Percentiles rank a stretch among this genome's conserved stretches.
These are phyloP conservation scores for Mycena latifolia DNA, from an alignment of 768 basidiomycete species.

Conservation along the genomic window DNA sequence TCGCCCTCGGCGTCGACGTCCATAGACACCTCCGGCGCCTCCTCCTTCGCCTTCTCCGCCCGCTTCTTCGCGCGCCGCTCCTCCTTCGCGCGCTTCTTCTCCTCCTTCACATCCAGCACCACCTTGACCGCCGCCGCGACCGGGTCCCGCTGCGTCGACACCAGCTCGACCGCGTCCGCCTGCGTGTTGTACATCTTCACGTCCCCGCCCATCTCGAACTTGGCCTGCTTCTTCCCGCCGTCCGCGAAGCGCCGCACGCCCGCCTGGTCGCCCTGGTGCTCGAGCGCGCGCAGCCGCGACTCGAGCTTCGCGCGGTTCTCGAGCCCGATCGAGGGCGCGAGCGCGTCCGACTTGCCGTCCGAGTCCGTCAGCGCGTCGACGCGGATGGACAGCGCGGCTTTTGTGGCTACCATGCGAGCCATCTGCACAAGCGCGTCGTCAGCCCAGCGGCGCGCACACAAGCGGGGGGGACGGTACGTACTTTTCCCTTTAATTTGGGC, in stretches of 20 bases:
- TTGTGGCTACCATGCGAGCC: constrained; percentile 99
- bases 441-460: constrained; percentile 6
- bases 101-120: constrained; percentile 87
- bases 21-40: constrained; percentile 52
- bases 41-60: constrained; percentile 59
- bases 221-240: constrained; percentile 75
- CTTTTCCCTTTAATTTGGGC: constrained; percentile 98
- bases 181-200: constrained; percentile 88
- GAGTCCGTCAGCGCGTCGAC: constrained; percentile 96
- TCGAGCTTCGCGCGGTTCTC: constrained; percentile 97
- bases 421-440: too few relatives aligned
- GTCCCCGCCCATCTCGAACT: constrained; percentile 86
- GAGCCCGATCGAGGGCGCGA: constrained; percentile 89
- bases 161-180: constrained; percentile 85
- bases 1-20: constrained; percentile 53
- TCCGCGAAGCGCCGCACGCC: constrained; percentile 77
- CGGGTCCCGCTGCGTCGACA: constrained; percentile 89
- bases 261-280: constrained; percentile 82
- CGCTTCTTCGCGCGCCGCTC: constrained; percentile 79
- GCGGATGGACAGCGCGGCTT: constrained; percentile 96
- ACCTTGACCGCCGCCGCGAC: constrained; percentile 80
- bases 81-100: constrained; percentile 86
- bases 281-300: constrained; percentile 85
- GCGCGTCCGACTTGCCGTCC: constrained; percentile 88
- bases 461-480: constrained; percentile 42